Evolutionary conservation across 1,284 basidiomycete species (phyloP), one percentile per base, ranked within the genome.

Genomic region (Ganoderma meredithae): DNA sequence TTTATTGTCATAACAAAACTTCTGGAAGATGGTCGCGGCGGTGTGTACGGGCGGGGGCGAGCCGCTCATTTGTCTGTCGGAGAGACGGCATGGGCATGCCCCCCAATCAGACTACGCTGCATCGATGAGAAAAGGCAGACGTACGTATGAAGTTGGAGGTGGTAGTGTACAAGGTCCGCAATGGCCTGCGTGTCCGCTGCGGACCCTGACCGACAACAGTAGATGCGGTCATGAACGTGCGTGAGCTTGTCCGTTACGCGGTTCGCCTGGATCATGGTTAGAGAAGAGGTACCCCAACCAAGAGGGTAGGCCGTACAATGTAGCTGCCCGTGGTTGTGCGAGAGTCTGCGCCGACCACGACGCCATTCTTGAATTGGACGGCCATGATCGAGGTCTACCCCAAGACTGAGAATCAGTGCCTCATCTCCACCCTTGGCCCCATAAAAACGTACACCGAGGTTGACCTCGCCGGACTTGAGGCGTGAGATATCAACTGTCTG

Each of bases 231-330:
- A 80, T 98, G 95, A 73, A 99, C 88, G 80, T 96, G 91, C 3
- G 97, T 99, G 69, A 99, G 88, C 83, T 99, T 99, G 88, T 99
- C 97, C 27, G 97, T 99, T 40, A 99, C 98, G 80, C 97, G 93
- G 81, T 99, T 99, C 62, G 97, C 97, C 93, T 95, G 68, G 13
- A 62, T 25, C 33, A 43, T 12, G 3, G 25, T 40, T 52, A 5
- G 59, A 27, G 22, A 53, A 33, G 33, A 6, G 12, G 9, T 10
- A 15, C 6, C 56, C 1, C 3, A 1, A 3, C 12, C 17, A 5
- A n/a, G 7, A 3, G 19, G 36, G 5, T n/a, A 22, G 22, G 3
- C 77, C 91, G 72, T 77, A 95, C 96, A 78, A 99, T 98, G 83
- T 99, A 99, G 80, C 91, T 91, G 70, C 97, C 98, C 52, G 95